Evolutionary conservation across 164 flowering plant species (phyloP), one percentile per base, ranked within the genome.

Genomic region (Taxillus chinensis): DNA sequence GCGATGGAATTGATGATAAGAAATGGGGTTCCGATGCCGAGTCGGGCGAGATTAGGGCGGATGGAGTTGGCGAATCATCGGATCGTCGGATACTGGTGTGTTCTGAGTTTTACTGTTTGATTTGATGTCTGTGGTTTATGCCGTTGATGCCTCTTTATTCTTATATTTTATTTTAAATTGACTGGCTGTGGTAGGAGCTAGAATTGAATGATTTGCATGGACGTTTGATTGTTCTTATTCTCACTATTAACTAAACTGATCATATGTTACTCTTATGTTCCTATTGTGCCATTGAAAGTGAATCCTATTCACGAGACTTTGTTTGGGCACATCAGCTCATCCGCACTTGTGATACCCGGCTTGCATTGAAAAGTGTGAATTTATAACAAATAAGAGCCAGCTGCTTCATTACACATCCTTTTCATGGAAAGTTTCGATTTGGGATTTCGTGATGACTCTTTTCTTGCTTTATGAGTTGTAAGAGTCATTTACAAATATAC

Each of bases 381-480:
- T 54, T 54, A 51, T 54, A 17, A 39, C 39, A 17, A 17, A 54
- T 39, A 17, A 17, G n/a, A 54, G 39, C 57, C 57, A 17, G 57
- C 39, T 54, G 39, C 57, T 54, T 39, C 57, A 17, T 12, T 54
- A 48, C 4, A 48, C 57, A 6, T 15, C 39, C 4, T 17, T 54
- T 27, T 37, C 57, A 6, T 17, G 12, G 57, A 13, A 15, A 54
- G 37, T 39, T 54, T 37, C 17, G 27, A 17, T 17, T 71, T 76
- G 73, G 76, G 73, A 71, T 71, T 71, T 67, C 75, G 65, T 70
- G 87, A 77, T 71, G 82, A 68, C 71, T 72, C 76, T 69, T 74
- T 79, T 76, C 77, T 67, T 72, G 57, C 74, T 41, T 58, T 73
- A 14, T 69, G 66, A 74, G 82, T 85, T 72, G 83, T 80, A 82